Percentiles rank a stretch among this genome's conserved stretches.
Evolutionary conservation across 1,284 basidiomycete species (phyloP).

Genomic region (Ustanciosporium gigantosporum): DNA sequence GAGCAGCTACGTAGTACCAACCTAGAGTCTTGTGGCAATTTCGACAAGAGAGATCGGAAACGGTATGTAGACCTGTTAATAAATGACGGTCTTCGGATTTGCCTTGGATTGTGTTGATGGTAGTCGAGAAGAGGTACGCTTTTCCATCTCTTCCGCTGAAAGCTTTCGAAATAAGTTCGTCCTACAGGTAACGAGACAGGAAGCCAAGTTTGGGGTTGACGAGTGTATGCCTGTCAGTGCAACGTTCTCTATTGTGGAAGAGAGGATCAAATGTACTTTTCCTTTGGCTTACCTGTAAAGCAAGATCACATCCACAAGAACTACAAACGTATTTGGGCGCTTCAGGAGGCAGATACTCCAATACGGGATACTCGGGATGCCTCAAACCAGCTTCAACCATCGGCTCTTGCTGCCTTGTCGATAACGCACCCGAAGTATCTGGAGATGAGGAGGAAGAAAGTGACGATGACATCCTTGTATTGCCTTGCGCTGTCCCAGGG

Average conservation of each 20-base stretch:
- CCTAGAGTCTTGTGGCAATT: constrained; percentile 78
- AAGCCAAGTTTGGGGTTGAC: no score
- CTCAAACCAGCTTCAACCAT: no score
- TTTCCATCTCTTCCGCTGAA: constrained; percentile 82
- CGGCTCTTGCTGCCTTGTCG: no score
- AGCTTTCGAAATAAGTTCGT: constrained; percentile 80
- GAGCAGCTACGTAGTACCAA: constrained; percentile 82
- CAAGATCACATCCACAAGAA: constrained; percentile 49
- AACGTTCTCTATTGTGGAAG: no score
- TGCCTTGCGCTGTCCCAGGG: no score
- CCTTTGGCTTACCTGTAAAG: constrained; percentile 44
- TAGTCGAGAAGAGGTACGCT: constrained; percentile 78
- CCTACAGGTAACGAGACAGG: no score
- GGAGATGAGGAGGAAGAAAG: no score
- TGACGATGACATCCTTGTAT: no score
- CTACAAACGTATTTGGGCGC: constrained; percentile 48
- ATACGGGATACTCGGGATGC: background rate
- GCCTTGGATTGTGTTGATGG: constrained; percentile 75
- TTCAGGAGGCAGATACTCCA: constrained; percentile 14
- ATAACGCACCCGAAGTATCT: no score
- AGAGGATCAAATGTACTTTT: no score
- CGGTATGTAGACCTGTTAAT: constrained; percentile 79
- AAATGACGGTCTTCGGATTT: constrained; percentile 75
- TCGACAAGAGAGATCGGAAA: constrained; percentile 74
- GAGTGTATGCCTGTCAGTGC: no score